Base-by-base conservation (phyloP, 352 stramenopile genomes). In the Phytophthora rubi region DNA sequence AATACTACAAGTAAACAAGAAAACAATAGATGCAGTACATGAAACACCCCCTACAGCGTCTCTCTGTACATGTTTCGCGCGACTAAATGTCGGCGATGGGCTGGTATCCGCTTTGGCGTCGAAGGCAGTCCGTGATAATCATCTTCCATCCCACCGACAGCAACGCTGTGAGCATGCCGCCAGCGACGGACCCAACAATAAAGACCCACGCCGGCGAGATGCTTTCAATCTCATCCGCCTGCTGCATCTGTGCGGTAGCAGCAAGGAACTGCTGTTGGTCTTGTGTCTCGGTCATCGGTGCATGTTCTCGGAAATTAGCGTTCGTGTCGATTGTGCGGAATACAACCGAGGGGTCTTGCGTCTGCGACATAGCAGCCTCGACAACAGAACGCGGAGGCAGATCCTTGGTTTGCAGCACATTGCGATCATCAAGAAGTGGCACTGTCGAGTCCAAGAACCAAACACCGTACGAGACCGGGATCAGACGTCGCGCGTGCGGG, bases 381-480 rank as follows among this genome's bases (percentile, higher is more conserved):
- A 94, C 66, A 47, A 76, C 39, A 2, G 75, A 79, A 48, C 86
- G 84, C 0, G 73, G 66, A 2, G 82, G 86, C n/a, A 92, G n/a
- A 44, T 94, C 86, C n/a, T 81, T 70, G 2, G 86, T 91, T 35
- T 76, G 75, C 33, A 71, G 68, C 6, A 45, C 58, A 57, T 88
- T 92, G 15, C 42, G 57, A 6, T 77, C 64, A 45, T 83, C 71
- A 16, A 83, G 68, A 39, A 92, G 55, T 12, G 72, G 62, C 0
- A 65, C 35, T 1, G 86, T 94, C 1, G 87, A 70, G 26, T 94
- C 82, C 13, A 90, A 70, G 58, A 81, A 86, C 86, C 86, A 92
- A 63, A 86, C 68, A 2, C 83, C 86, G 28, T 81, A 86, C 9
- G 83, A 90, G 8, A 94, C 77, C 2, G 82, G 78, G 21, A 94